Conservation (phyloP, 2,329 filamentous ascomycete species). For the Dactylonectria estremocensis region DNA sequence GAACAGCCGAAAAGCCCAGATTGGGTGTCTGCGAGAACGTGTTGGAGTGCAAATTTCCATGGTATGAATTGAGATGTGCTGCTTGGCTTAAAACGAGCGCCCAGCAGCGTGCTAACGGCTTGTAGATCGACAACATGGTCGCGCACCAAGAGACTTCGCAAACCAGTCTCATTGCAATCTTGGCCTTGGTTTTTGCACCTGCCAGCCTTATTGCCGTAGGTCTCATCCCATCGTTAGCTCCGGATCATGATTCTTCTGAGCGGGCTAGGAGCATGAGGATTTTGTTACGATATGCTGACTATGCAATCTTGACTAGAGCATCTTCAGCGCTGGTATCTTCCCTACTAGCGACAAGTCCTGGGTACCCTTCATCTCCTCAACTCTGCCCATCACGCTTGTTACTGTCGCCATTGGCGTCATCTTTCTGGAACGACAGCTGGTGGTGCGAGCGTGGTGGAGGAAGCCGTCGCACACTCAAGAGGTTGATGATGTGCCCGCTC, state of each 20-base stretch:
- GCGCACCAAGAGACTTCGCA: slow-evolving; percentile 10
- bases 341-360: neutral
- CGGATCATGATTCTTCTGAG: neutral
- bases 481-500: neutral
- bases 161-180: slow-evolving; percentile 7
- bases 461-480: neutral
- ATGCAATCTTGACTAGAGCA: neutral
- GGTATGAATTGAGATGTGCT: neutral
- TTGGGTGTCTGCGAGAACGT: neutral
- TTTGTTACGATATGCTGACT: neutral
- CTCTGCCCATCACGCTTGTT: neutral
- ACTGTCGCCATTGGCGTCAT: neutral
- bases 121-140: slow-evolving; percentile 6
- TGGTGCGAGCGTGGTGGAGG: slow-evolving; percentile 2
- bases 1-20: neutral
- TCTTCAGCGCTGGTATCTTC: neutral
- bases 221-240: neutral
- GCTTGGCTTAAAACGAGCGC: neutral
- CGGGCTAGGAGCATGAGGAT: neutral
- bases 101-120: neutral
- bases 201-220: slow-evolving; percentile 5
- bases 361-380: neutral
- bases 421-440: neutral
- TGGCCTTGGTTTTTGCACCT: slow-evolving; percentile 8
- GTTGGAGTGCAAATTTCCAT: neutral